Evolutionary conservation across 345 rosid species (phyloP).

Genomic region (Conringia planisiliqua): DNA sequence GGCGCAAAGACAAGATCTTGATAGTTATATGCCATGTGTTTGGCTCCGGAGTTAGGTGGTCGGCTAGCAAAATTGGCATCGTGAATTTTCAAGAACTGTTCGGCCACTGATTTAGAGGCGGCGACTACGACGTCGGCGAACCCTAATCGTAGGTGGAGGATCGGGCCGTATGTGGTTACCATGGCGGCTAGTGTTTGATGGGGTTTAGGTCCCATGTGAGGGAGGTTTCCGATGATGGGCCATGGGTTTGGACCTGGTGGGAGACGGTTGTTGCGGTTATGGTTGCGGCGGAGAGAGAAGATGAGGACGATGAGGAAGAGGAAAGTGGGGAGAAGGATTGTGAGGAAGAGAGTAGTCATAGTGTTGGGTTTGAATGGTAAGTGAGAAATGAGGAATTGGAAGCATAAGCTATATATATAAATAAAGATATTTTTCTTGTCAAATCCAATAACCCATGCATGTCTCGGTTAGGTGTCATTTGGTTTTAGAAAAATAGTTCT

Average conservation of each 20-base stretch:
- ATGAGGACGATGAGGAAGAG: slow-evolving; percentile 7
- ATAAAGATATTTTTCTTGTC: neutral
- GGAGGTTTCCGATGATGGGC: slow-evolving; percentile 88
- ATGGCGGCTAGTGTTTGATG: slow-evolving; percentile 64
- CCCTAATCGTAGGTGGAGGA: slow-evolving; percentile 75
- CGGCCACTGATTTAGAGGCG: slow-evolving; percentile 78
- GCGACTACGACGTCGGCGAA: slow-evolving; percentile 76
- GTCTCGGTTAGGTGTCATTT: neutral
- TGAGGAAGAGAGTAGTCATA: slow-evolving; percentile 31
- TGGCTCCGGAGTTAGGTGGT: slow-evolving; percentile 89
- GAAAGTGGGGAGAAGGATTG: slow-evolving; percentile 37
- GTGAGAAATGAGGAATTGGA: neutral
- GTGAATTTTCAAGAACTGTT: slow-evolving; percentile 70
- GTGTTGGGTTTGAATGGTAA: slow-evolving; percentile 32
- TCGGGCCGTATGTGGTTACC: slow-evolving; percentile 66
- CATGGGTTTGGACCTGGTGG: slow-evolving; percentile 93
- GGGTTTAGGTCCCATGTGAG: slow-evolving; percentile 72
- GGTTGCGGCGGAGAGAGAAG: slow-evolving; percentile 15
- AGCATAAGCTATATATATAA: slow-evolving; percentile 6
- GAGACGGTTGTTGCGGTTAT: slow-evolving; percentile 32
- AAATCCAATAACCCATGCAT: neutral
- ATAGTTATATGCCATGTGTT: slow-evolving; percentile 77
- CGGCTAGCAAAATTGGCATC: slow-evolving; percentile 87
- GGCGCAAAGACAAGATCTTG: slow-evolving; percentile 96
- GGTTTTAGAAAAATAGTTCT: neutral